phyloP scores from a whole-genome alignment of 2,329 filamentous ascomycete genomes.

The Trichothecium roseum region DNA sequence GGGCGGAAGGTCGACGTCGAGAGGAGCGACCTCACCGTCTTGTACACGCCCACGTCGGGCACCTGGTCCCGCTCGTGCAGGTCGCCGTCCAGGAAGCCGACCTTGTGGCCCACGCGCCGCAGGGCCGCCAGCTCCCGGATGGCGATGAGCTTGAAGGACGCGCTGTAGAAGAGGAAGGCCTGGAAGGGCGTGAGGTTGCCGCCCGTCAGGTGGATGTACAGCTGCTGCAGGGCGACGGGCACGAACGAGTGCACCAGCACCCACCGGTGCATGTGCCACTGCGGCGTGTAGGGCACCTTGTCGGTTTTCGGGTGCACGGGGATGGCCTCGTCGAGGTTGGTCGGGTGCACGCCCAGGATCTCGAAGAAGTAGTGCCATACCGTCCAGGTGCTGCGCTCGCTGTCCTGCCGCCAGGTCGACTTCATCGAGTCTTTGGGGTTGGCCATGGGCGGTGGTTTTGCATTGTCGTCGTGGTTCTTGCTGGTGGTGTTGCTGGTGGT shows the following conservation, averaged over 20 bases:
- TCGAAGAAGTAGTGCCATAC: conserved; percentile 20
- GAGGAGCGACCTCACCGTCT: conserved; percentile 20
- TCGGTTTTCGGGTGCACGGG: conserved; percentile 29
- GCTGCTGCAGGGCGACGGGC: conserved; percentile 26
- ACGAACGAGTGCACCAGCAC: conserved; percentile 24
- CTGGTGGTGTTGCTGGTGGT: too few relatives aligned
- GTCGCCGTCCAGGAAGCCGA: conserved; percentile 33
- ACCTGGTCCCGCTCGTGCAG: conserved; percentile 30
- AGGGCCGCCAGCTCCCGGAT: conserved; percentile 27
- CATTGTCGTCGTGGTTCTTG: too few relatives aligned
- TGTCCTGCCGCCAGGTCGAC: conserved; percentile 23
- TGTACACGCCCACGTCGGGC: conserved; percentile 24
- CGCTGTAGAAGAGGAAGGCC: conserved; percentile 24
- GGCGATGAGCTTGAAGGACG: conserved; percentile 27
- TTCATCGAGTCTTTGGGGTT: conserved; percentile 23
- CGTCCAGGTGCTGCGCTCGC: conserved; percentile 19
- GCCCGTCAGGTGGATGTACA: conserved; percentile 18
- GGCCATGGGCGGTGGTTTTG: too few relatives aligned
- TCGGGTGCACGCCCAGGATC: conserved; percentile 15
- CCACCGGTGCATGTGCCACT: conserved; percentile 26
- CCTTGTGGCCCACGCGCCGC: conserved; percentile 22
- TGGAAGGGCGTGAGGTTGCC: conserved; percentile 16
- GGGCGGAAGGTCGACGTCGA: conserved; percentile 21
- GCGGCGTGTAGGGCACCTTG: conserved; percentile 25
- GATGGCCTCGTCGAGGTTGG: conserved; percentile 16